Conservation (phyloP, 495 filamentous ascomycete genomes). For the Tetracladium marchalianum region DNA sequence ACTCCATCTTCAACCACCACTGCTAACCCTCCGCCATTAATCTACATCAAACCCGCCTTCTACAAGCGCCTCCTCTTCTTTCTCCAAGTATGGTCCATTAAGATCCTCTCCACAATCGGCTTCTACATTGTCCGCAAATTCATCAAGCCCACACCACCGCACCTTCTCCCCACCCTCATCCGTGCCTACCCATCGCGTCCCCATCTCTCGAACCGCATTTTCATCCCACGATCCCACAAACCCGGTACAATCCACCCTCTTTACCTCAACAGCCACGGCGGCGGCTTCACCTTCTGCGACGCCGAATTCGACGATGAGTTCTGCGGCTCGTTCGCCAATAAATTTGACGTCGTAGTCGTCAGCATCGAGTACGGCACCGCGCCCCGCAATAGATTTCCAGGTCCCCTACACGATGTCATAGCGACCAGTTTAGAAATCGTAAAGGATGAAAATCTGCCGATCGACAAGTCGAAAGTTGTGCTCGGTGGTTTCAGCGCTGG, state of each 20-base stretch:
- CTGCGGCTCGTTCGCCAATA: constrained; percentile 20
- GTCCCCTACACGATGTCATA: constrained; percentile 21
- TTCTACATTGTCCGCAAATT: background rate
- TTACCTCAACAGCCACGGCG: constrained; percentile 30
- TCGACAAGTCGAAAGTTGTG: constrained; percentile 17
- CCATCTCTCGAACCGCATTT: constrained; percentile 23
- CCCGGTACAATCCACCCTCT: constrained; percentile 20
- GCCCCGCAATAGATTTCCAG: constrained; percentile 23
- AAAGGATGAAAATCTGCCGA: constrained; percentile 16
- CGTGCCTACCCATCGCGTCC: constrained; percentile 25
- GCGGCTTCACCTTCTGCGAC: constrained; percentile 23
- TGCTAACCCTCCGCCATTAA: too few relatives aligned
- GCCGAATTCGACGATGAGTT: constrained; percentile 24
- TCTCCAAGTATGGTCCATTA: constrained; percentile 5
- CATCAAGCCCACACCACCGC: background rate
- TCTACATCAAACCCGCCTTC: background rate
- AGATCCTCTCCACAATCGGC: background rate
- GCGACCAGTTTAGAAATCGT: constrained; percentile 15
- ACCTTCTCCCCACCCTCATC: constrained; percentile 21
- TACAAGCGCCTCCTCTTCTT: constrained; percentile 4
- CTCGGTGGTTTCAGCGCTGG: constrained; percentile 32
- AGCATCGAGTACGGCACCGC: constrained; percentile 28
- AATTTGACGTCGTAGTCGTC: constrained; percentile 24
- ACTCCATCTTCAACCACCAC: too few relatives aligned
- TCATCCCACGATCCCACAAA: constrained; percentile 24